phyloP scores from a whole-genome alignment of 208 protist genomes.

The Crithidia thermophila region DNA sequence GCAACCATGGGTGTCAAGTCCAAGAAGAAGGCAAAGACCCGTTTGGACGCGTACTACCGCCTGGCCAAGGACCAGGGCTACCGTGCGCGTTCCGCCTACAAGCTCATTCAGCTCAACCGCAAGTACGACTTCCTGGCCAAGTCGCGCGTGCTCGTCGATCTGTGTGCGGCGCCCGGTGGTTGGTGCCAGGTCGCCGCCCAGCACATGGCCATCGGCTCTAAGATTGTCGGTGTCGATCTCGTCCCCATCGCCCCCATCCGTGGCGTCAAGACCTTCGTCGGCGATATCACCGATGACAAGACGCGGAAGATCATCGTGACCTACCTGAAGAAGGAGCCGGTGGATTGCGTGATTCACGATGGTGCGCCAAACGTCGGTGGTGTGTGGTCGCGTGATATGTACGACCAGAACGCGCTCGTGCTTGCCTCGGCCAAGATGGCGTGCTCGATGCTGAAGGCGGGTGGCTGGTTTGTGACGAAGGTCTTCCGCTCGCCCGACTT shows the following conservation, averaged over 20 bases:
- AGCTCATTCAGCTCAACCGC: constrained; percentile 99
- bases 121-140: constrained; percentile 98
- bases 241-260: constrained; percentile 98
- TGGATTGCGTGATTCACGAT: constrained; percentile 98
- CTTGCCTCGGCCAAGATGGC: constrained; percentile 97
- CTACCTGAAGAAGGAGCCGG: constrained; percentile 94
- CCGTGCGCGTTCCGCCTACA: constrained; percentile 99
- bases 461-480: constrained; percentile 99
- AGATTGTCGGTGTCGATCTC: constrained; percentile 98
- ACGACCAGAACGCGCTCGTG: constrained; percentile 96
- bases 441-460: constrained; percentile 91
- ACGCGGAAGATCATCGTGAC: constrained; percentile 95
- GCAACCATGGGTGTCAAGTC: constrained; percentile 86
- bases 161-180: constrained; percentile 98
- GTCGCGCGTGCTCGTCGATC: constrained; percentile 92
- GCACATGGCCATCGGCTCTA: constrained; percentile 95
- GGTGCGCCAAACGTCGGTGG: constrained; percentile 99
- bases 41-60: constrained; percentile 97
- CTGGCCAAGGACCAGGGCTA: constrained; percentile 99
- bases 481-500: constrained; percentile 99
- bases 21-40: constrained; percentile 93
- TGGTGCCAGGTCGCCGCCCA: constrained; percentile 97
- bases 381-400: constrained; percentile 99
- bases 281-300: constrained; percentile 99
- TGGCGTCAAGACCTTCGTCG: constrained; percentile 95